Evolutionary conservation across 306 rosid genomes (phyloP).

Genomic region (Rosa lucieae): DNA sequence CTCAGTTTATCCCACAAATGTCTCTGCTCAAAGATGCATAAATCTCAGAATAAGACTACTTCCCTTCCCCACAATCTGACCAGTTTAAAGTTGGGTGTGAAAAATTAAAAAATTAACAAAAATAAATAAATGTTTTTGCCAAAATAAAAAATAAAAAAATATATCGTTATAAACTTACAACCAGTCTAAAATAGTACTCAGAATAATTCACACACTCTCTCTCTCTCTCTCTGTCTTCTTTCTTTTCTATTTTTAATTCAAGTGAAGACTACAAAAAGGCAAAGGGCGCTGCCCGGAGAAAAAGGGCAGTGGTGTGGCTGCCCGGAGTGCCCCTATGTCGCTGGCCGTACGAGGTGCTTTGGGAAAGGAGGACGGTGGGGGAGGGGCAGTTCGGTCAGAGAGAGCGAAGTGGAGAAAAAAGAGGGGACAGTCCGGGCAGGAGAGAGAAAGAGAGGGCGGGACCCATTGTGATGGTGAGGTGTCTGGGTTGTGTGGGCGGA

Average conservation of each 20-base stretch:
- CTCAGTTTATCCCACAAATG: constrained; percentile 57
- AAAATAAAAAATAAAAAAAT: background rate
- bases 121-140: background rate
- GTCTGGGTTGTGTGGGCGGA: constrained; percentile 39
- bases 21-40: constrained; percentile 57
- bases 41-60: constrained; percentile 47
- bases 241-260: constrained; percentile 14
- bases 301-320: constrained; percentile 40
- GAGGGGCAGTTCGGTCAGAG: constrained; percentile 50
- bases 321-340: constrained; percentile 32
- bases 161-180: constrained; percentile 13
- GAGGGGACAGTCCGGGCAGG: constrained; percentile 39
- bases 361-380: constrained; percentile 25
- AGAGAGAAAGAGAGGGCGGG: constrained; percentile 39
- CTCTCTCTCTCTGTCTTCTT: background rate
- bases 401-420: constrained; percentile 13
- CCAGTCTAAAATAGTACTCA: background rate
- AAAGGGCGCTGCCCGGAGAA: constrained; percentile 42
- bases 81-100: constrained; percentile 48
- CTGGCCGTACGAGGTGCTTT: constrained; percentile 20
- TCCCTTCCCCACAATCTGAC: constrained; percentile 43
- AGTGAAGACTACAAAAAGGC: constrained; percentile 32
- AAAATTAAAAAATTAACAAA: background rate
- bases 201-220: no score
- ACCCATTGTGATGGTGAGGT: constrained; percentile 43